A percentile compares a stretch with the other conserved stretches of the same genome.
These are phyloP conservation scores for Eucalyptus polyanthemos DNA, from an alignment of 345 rosid species.

Conservation along the genomic window DNA sequence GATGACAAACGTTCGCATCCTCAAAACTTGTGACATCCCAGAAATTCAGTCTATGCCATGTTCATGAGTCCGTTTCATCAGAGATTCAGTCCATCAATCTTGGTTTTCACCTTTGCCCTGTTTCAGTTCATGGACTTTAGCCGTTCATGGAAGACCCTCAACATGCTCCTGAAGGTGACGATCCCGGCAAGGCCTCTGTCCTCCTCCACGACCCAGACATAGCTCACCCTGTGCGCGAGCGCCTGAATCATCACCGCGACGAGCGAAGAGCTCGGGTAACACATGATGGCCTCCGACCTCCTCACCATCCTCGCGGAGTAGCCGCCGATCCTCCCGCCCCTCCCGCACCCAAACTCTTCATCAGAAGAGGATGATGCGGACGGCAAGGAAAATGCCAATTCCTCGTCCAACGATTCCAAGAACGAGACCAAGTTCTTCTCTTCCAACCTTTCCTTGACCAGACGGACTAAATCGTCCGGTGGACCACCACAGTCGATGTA, in stretches of 20 bases:
- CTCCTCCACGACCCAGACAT: constrained; percentile 47
- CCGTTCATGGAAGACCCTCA: constrained; percentile 35
- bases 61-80: neutral
- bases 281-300: constrained; percentile 27
- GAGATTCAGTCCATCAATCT: neutral
- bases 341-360: constrained; percentile 23
- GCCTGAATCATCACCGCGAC: constrained; percentile 65
- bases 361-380: constrained; percentile 12
- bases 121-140: constrained; percentile 2
- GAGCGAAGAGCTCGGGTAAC: constrained; percentile 45
- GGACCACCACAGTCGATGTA: constrained; percentile 39
- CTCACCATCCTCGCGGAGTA: constrained; percentile 12
- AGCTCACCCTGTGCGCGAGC: constrained; percentile 35
- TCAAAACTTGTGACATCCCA: neutral
- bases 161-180: constrained; percentile 36
- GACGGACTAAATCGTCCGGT: constrained; percentile 18
- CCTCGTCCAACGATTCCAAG: constrained; percentile 32
- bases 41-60: neutral
- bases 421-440: constrained; percentile 20
- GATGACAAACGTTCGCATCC: neutral
- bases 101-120: neutral
- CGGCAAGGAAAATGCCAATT: constrained; percentile 7
- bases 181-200: constrained; percentile 32
- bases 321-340: constrained; percentile 6
- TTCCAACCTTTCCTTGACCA: constrained; percentile 32